These are phyloP conservation scores for Scheffersomyces insectosa DNA, from an alignment of 1,139 yeast species.

Conservation along the genomic window DNA sequence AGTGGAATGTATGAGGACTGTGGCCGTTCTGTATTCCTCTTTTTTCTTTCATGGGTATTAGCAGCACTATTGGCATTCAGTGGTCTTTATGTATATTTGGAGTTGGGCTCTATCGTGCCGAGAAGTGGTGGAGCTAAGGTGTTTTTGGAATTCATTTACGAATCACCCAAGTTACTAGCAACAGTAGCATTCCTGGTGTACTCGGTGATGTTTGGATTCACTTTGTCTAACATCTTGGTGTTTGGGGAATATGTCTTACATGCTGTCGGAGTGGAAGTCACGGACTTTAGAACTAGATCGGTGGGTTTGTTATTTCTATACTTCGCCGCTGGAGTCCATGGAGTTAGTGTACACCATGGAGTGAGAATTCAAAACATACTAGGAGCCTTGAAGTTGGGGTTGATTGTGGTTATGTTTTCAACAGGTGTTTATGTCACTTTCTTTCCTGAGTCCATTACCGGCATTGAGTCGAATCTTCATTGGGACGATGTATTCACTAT, in stretches of 20 bases:
- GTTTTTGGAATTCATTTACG: conserved; percentile 65
- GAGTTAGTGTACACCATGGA: conserved; percentile 54
- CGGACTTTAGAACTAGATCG: conserved; percentile 40
- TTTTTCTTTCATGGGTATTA: conserved; percentile 60
- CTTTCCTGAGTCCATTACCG: conserved; percentile 43
- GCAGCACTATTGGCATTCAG: conserved; percentile 65
- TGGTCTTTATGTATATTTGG: conserved; percentile 65
- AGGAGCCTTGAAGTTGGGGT: conserved; percentile 54
- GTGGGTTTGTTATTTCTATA: conserved; percentile 47
- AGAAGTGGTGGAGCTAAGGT: conserved; percentile 76
- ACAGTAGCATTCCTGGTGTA: conserved; percentile 60
- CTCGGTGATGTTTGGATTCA: conserved; percentile 63
- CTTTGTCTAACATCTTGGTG: conserved; percentile 63
- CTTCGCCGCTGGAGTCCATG: conserved; percentile 50
- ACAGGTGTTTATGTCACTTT: conserved; percentile 52
- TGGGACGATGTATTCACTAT: conserved; percentile 30
- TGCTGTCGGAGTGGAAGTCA: conserved; percentile 42
- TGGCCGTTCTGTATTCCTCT: conserved; percentile 64
- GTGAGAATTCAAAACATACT: conserved; percentile 54
- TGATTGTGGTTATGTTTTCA: conserved; percentile 48
- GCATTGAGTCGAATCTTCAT: conserved; percentile 41
- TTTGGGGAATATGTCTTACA: conserved; percentile 68
- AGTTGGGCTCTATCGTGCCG: conserved; percentile 69
- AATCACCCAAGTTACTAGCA: conserved; percentile 57
- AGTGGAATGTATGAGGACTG: conserved; percentile 65